Conservation (phyloP, 768 basidiomycete species). For the Dacryopinax spathularia region DNA sequence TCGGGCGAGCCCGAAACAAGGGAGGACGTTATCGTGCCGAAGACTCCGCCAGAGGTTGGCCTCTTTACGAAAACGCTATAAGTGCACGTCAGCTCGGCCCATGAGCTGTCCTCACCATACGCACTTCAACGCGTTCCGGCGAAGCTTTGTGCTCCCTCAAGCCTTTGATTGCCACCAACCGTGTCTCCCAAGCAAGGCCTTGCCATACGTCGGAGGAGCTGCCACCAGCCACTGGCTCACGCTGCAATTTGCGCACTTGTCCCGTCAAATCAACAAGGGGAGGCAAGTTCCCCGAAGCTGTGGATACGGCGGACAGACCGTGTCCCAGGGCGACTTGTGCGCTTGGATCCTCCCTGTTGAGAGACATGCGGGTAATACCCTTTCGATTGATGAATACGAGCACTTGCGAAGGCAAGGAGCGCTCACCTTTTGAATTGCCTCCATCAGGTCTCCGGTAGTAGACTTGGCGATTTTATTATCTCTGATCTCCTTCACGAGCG, state of each 20-base stretch:
- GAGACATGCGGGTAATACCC: neutral
- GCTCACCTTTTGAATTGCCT: neutral
- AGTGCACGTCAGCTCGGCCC: neutral
- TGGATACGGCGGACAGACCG: neutral
- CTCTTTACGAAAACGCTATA: neutral
- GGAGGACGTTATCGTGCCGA: neutral
- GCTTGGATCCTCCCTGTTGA: neutral
- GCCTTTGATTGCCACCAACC: neutral
- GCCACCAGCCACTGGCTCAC: neutral
- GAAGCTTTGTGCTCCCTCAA: neutral
- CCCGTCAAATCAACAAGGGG: neutral
- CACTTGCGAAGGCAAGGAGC: neutral
- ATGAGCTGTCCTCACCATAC: neutral
- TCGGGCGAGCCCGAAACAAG: neutral
- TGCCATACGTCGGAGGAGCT: constrained; percentile 1
- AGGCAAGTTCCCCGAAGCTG: neutral
- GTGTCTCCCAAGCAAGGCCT: neutral
- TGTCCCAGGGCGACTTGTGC: neutral
- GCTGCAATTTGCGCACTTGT: neutral
- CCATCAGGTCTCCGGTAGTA: neutral
- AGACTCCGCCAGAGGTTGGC: neutral
- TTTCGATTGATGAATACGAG: neutral
- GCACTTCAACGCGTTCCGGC: neutral
- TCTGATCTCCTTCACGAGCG: neutral
- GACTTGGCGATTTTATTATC: neutral